A percentile compares a stretch with the other conserved stretches of the same genome.
phyloP scores from a whole-genome alignment of 2,329 filamentous ascomycete genomes.

The Chrysosporium queenslandicum region DNA sequence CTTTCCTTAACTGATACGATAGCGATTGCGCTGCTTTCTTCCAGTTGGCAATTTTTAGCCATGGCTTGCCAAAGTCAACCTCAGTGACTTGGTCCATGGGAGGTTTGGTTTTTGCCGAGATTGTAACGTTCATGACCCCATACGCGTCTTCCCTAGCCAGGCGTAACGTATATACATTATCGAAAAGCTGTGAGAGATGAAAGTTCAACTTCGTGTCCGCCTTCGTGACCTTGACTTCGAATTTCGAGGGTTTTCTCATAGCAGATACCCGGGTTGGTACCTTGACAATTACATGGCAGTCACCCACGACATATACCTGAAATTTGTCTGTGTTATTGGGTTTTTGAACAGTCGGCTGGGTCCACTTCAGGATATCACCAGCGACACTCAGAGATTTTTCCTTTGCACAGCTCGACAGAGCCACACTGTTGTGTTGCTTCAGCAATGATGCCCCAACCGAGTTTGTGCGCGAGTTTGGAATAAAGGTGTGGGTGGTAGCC shows the following conservation, averaged over 20 bases:
- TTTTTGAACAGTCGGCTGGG: slow-evolving; percentile 19
- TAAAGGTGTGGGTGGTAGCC: background rate
- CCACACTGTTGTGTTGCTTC: background rate
- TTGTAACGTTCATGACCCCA: slow-evolving; percentile 41
- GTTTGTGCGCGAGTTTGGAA: slow-evolving; percentile 14
- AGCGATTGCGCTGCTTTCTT: slow-evolving; percentile 32
- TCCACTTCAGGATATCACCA: slow-evolving; percentile 22
- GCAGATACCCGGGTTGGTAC: slow-evolving; percentile 37
- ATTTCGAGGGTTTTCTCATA: slow-evolving; percentile 38
- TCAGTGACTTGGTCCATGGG: slow-evolving; percentile 29
- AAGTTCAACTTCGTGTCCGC: slow-evolving; percentile 31
- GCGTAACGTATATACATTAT: slow-evolving; percentile 45
- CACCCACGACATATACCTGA: slow-evolving; percentile 45
- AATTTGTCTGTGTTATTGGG: slow-evolving; percentile 34
- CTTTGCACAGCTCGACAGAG: background rate
- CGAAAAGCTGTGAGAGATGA: slow-evolving; percentile 42
- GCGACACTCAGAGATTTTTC: slow-evolving; percentile 18
- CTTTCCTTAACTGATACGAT: slow-evolving; percentile 29
- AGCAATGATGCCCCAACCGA: background rate
- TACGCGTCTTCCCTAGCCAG: slow-evolving; percentile 42
- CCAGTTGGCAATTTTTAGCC: slow-evolving; percentile 40
- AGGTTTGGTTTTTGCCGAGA: slow-evolving; percentile 32
- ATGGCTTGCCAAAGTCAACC: slow-evolving; percentile 39
- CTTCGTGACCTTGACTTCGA: slow-evolving; percentile 42
- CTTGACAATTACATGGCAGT: slow-evolving; percentile 45